Evolutionary conservation across 2,329 filamentous ascomycete genomes (phyloP), one percentile per base, ranked within the genome.

Genomic region (Fusarium sambucinum): DNA sequence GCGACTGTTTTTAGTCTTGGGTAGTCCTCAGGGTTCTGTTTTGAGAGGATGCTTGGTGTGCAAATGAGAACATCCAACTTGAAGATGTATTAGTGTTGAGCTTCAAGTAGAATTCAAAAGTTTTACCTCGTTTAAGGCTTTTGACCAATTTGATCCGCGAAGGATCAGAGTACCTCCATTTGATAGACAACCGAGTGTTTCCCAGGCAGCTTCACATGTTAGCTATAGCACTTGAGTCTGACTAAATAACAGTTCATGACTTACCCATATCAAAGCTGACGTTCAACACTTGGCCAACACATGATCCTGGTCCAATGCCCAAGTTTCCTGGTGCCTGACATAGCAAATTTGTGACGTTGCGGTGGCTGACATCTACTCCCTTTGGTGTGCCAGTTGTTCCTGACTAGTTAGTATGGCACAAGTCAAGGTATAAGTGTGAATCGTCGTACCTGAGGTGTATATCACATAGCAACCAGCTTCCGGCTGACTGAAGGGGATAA

Each of bases 251-350:
- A 12, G 19, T 45, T 9, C 5, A 23, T 5, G 4, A 76, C 83
- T 68, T 78, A 86, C 86, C 85, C 86, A 89, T 88, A 67, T 89
- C 87, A 66, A 89, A 89, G 35, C 84, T 84, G 25, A 89, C 82
- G 55, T 84, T 88, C 23, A 88, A 75, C 1, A 87, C 79, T 63
- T 87, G 85, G 0, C 83, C 85, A 8, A 89, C 86, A 7, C 81
- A 80, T 4, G 79, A 83, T 10, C 86, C 86, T 3, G 80, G 75
- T 6, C 70, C 76, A 40, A 89, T 85, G 2, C 81, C 82, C 12
- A 89, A 71, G 59, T 80, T 82, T 9, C 83, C 85, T 3, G 86
- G 86, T 21, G 80, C 78, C 37, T 82, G 75, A 38, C 83, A 81
- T 11, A 88, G 72, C 8, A 86, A 75, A 71, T 88, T 88, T n/a